Conservation (phyloP, 164 flowering plant genomes). For the Platanus orientalis region DNA sequence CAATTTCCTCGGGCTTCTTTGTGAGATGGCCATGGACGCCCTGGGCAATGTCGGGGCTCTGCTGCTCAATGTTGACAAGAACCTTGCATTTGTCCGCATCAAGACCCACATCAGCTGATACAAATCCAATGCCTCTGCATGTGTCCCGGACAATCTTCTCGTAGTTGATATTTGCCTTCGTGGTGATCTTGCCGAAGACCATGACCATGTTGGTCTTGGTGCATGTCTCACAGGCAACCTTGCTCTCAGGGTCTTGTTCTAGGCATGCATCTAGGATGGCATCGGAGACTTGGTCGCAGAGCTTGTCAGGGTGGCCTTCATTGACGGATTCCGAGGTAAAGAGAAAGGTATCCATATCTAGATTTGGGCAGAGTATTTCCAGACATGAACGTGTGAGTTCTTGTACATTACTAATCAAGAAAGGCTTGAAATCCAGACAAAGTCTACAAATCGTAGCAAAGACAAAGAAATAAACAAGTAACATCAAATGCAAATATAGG, state of each 20-base stretch:
- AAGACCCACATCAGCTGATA: conserved; percentile 54
- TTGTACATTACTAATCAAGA: background rate
- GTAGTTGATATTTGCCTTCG: conserved; percentile 45
- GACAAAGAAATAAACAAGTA: too few species aligned
- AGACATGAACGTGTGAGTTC: background rate
- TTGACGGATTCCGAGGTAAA: conserved; percentile 64
- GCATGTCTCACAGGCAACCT: conserved; percentile 60
- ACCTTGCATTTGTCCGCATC: conserved; percentile 58
- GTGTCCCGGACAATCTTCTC: conserved; percentile 56
- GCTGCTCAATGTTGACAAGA: conserved; percentile 44
- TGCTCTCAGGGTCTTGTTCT: conserved; percentile 56
- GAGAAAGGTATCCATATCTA: conserved; percentile 48
- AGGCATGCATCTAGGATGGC: conserved; percentile 59
- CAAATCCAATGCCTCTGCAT: conserved; percentile 57
- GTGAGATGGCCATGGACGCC: conserved; percentile 56
- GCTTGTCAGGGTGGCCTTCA: conserved; percentile 60
- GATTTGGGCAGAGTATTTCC: background rate
- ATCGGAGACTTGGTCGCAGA: conserved; percentile 59
- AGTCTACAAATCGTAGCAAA: too few species aligned
- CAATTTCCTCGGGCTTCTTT: conserved; percentile 60
- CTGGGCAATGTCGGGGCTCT: conserved; percentile 58
- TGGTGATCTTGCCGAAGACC: conserved; percentile 62
- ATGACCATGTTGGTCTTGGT: conserved; percentile 57
- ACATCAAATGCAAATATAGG: too few species aligned
- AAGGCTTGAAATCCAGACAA: background rate